Conservation (phyloP, 768 basidiomycete species). For the Lentinula guzmanii region DNA sequence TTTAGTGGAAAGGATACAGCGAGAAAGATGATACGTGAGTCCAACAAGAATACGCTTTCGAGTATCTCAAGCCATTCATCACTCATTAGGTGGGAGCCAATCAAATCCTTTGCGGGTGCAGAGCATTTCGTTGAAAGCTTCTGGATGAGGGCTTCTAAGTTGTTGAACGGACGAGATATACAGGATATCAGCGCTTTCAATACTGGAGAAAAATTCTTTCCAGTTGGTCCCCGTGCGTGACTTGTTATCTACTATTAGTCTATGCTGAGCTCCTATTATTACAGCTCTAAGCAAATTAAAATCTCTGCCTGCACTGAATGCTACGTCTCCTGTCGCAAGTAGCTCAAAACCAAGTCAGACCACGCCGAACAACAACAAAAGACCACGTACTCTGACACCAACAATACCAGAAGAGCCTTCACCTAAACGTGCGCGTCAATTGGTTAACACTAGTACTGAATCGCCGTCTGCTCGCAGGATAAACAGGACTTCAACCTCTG, state of each 20-base stretch:
- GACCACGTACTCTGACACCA: not conserved
- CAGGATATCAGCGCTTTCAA: constrained; percentile 43
- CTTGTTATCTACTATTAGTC: not conserved
- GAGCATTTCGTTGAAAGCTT: constrained; percentile 49
- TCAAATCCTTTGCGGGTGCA: constrained; percentile 51
- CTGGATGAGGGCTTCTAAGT: constrained; percentile 41
- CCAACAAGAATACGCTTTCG: not conserved
- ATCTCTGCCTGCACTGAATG: not conserved
- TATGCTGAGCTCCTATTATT: not conserved
- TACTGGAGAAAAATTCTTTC: constrained; percentile 46
- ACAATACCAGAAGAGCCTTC: constrained; percentile 1
- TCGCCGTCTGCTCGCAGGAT: constrained; percentile 6
- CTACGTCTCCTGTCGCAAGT: not conserved
- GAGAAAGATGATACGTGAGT: constrained; percentile 53
- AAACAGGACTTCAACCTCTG: not conserved
- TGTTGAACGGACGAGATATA: constrained; percentile 41
- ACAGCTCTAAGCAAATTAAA: not conserved
- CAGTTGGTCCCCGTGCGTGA: constrained; percentile 51
- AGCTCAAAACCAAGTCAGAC: not conserved
- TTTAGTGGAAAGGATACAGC: constrained; percentile 58
- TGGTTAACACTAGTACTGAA: not conserved
- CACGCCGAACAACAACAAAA: not conserved
- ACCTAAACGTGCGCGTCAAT: constrained; percentile 2
- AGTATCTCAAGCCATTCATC: not conserved
- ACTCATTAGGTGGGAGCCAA: constrained; percentile 58